Percentiles rank a stretch among this genome's conserved stretches.
These are phyloP conservation scores for Blakeslea trispora DNA, from an alignment of 371 early-diverging fungal genomes.

Conservation along the genomic window DNA sequence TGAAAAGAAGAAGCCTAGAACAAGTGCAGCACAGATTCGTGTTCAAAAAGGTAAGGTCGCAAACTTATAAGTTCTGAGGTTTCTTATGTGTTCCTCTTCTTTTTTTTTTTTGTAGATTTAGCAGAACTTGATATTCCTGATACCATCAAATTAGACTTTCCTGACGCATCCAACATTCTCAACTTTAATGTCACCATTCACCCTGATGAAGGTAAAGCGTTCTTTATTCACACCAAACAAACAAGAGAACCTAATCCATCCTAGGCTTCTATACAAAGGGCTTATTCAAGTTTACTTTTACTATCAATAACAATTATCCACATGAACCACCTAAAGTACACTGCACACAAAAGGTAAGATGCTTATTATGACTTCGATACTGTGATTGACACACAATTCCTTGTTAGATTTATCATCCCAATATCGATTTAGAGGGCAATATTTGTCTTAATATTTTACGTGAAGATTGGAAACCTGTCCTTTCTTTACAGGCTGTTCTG, in stretches of 20 bases:
- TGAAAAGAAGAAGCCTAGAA: constrained; percentile 82
- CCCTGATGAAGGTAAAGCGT: constrained; percentile 85
- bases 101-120: constrained; percentile 62
- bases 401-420: constrained; percentile 95
- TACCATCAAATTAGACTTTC: constrained; percentile 78
- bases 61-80: too few relatives aligned
- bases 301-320: constrained; percentile 94
- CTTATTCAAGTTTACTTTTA: constrained; percentile 90
- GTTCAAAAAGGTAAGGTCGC: constrained; percentile 87
- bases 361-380: too few relatives aligned
- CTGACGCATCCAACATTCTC: constrained; percentile 81
- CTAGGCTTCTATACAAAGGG: constrained; percentile 94
- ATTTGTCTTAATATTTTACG: constrained; percentile 99
- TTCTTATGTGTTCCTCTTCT: background rate
- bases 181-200: constrained; percentile 82
- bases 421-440: constrained; percentile 97
- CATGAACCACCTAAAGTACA: constrained; percentile 98
- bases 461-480: constrained; percentile 99
- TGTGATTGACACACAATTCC: too few relatives aligned
- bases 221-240: background rate
- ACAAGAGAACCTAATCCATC: too few relatives aligned
- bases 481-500: constrained; percentile 94
- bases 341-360: constrained; percentile 89
- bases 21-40: constrained; percentile 87
- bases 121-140: constrained; percentile 83